Base-by-base conservation (phyloP, 805 yeast genomes). In the Saccharomycopsis capsularis region DNA sequence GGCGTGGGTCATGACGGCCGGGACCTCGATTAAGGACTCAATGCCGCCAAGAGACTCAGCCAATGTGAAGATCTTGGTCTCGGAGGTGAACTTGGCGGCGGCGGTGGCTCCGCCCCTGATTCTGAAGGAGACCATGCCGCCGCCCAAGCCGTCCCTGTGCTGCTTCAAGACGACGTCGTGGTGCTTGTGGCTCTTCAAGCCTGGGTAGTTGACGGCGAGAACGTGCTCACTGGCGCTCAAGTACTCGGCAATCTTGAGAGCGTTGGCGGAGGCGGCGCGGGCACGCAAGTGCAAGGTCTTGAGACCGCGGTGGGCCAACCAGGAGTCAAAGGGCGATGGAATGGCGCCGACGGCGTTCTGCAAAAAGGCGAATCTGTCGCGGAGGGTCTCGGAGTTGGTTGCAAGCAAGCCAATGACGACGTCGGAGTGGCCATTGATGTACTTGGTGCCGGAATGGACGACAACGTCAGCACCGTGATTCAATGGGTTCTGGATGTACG, bases 41-140 rank as follows among this genome's bases (percentile, higher is more conserved):
- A 87, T 81, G 58, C 95, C 95, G 57, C 96, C 96, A 54, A 87
- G 75, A 19, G 95, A 85, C 70, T 88, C 95, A 50, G 95, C 95
- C 61, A 87, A 73, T 19, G 93, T 81, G 74, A 87, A 87, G 53
- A 85, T 63, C 69, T 82, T 78, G 55, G 95, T 85, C 41, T 79
- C 61, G 41, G 84, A 78, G 52, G 90, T 77, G 74, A 87, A 85
- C 57, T 71, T 72, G 50, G 85, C 68, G 49, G 95, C 95, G 45
- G 81, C 86, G 52, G 69, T 73, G 50, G 85, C 85, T 60, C 90
- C 95, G 49, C 95, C 95, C 56, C 76, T 73, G 67, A 87, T 76
- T 71, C 95, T 79, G 75, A 87, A 86, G 7, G 95, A 82, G 61
- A 87, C 79, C 85, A 87, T 87, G 65, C 95, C 95, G 60, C 95